These are phyloP conservation scores for Monilinia laxa DNA, from an alignment of 2,329 filamentous ascomycete species.

Conservation along the genomic window DNA sequence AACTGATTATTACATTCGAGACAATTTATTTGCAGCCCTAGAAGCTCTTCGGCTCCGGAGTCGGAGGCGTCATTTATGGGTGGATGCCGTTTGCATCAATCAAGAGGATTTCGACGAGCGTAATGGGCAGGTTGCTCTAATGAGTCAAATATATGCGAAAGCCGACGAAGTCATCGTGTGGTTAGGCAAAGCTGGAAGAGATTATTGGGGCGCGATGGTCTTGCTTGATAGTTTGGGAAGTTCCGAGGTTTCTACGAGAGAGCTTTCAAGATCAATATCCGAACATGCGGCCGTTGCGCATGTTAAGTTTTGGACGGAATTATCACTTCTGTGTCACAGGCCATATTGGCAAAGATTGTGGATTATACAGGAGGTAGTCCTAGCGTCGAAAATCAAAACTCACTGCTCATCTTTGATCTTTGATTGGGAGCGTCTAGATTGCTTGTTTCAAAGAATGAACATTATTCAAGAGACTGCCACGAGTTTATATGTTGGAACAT, in stretches of 20 bases:
- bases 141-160: conserved; percentile 19
- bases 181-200: conserved; percentile 19
- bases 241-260: conserved; percentile 9
- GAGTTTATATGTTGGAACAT: background rate
- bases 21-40: conserved; percentile 18
- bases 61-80: conserved; percentile 19
- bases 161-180: conserved; percentile 19
- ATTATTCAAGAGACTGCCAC: background rate
- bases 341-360: conserved; percentile 22
- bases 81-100: conserved; percentile 23
- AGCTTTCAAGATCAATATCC: conserved; percentile 10
- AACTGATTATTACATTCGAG: conserved; percentile 8
- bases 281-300: conserved; percentile 12
- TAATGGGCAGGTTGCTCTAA: conserved; percentile 20
- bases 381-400: conserved; percentile 21
- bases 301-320: conserved; percentile 21
- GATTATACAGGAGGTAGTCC: conserved; percentile 23
- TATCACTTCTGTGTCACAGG: conserved; percentile 8
- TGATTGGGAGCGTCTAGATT: conserved; percentile 20
- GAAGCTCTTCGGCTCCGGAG: conserved; percentile 3
- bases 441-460: conserved; percentile 16
- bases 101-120: conserved; percentile 21
- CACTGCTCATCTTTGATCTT: conserved; percentile 21
- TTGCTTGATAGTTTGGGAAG: conserved; percentile 18
- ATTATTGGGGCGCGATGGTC: conserved; percentile 22